A percentile compares a stretch with the other conserved stretches of the same genome.
Evolutionary conservation across 306 rosid genomes (phyloP).

Genomic region (Sindora glabra): DNA sequence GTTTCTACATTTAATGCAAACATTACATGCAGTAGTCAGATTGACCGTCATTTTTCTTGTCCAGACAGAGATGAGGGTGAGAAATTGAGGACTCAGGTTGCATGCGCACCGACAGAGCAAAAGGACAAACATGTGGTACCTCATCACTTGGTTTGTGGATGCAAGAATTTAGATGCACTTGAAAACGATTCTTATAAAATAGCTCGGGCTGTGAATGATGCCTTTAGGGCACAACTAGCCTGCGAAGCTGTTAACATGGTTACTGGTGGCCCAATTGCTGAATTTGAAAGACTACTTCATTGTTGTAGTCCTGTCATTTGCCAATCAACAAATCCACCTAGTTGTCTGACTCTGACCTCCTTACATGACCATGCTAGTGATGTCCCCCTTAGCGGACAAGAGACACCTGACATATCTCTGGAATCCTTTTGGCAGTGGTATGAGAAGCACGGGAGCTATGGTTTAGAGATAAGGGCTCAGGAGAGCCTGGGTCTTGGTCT

Average conservation of each 20-base stretch:
- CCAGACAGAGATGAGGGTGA: slow-evolving; percentile 15
- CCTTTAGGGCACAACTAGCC: slow-evolving; percentile 42
- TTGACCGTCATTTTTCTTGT: slow-evolving; percentile 6
- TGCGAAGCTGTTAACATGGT: slow-evolving; percentile 50
- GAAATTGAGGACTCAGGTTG: slow-evolving; percentile 9
- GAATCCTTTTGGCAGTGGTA: slow-evolving; percentile 80
- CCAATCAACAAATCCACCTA: slow-evolving; percentile 16
- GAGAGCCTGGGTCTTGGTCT: slow-evolving; percentile 34
- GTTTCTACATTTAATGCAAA: slow-evolving; percentile 22
- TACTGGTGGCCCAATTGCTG: slow-evolving; percentile 61
- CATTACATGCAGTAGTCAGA: slow-evolving; percentile 4
- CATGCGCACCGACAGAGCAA: slow-evolving; percentile 12
- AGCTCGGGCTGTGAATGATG: slow-evolving; percentile 43
- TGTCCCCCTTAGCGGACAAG: slow-evolving; percentile 44
- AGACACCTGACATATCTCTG: slow-evolving; percentile 47
- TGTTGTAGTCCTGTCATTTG: slow-evolving; percentile 53
- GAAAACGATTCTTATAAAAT: slow-evolving; percentile 34
- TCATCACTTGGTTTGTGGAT: slow-evolving; percentile 15
- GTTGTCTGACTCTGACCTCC: slow-evolving; percentile 39
- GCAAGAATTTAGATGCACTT: slow-evolving; percentile 15
- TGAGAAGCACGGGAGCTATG: slow-evolving; percentile 75
- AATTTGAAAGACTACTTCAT: slow-evolving; percentile 64
- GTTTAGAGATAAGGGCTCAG: slow-evolving; percentile 63
- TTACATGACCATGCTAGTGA: slow-evolving; percentile 24
- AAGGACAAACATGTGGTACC: slow-evolving; percentile 17